Evolutionary conservation across 2,329 filamentous ascomycete genomes (phyloP).

Genomic region (Stachybotrys chlorohalonatus): DNA sequence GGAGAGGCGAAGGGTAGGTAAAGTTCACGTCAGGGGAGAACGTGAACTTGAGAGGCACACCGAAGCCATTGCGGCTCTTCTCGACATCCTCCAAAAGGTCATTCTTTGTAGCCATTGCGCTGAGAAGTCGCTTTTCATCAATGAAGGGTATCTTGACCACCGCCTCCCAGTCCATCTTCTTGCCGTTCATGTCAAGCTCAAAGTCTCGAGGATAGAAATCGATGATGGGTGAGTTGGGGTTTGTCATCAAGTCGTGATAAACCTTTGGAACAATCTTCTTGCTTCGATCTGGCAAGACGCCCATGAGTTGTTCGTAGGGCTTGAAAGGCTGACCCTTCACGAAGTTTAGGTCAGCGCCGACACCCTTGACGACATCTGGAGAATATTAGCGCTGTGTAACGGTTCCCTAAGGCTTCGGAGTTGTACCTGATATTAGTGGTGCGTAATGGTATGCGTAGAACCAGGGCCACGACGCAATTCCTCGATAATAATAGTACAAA

Average conservation of each 20-base stretch:
- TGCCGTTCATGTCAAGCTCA: conserved; percentile 97
- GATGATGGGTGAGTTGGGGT: conserved; percentile 80
- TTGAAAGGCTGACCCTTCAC: conserved; percentile 89
- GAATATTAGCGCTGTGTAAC: conserved; percentile 13
- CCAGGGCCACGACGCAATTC: conserved; percentile 98
- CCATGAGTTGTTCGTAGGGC: conserved; percentile 96
- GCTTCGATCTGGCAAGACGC: conserved; percentile 91
- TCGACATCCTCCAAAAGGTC: conserved; percentile 68
- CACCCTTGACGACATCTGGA: conserved; percentile 75
- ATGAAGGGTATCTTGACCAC: conserved; percentile 99
- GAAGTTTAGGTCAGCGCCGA: conserved; percentile 84
- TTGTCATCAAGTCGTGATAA: conserved; percentile 91
- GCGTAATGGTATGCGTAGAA: conserved; percentile 96
- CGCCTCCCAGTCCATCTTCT: conserved; percentile 99
- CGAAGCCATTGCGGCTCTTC: conserved; percentile 78
- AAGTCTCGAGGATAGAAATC: conserved; percentile 98
- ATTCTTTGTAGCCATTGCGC: conserved; percentile 81
- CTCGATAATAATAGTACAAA: conserved; percentile 93
- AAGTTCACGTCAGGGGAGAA: conserved; percentile 72
- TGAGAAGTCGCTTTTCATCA: conserved; percentile 76
- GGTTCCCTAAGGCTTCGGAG: conserved; percentile 1
- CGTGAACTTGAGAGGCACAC: conserved; percentile 86
- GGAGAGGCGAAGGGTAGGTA: conserved; percentile 77
- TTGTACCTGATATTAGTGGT: conserved; percentile 78
- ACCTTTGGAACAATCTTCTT: conserved; percentile 87